Base-by-base conservation (phyloP, 495 filamentous ascomycete species). In the Podospora pseudocomata region DNA sequence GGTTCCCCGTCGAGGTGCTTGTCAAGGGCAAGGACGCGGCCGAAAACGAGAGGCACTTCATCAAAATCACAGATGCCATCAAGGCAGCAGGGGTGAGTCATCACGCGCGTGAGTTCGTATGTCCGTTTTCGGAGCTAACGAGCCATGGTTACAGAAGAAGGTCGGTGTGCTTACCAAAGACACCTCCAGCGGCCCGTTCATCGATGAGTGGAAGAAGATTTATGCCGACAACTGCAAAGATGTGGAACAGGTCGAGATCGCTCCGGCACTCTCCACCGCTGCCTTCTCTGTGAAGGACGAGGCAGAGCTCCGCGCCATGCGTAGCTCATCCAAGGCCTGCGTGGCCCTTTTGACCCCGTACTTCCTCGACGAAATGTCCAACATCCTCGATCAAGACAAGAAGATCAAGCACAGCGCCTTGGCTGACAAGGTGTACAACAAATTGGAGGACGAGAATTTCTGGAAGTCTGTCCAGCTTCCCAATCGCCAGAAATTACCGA, bases 291-390 rank as follows among this genome's bases (percentile, higher is more conserved):
- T 97, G 68, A 99, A 99, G 79, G 96, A 97, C 78, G 94, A 97
- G 67, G 89, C 90, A 69, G 95, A 99, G 78, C 81, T 99, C 84
- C 93, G 96, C 57, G 88, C 90, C 1, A 97, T 98, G 85, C 88
- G 96, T 58, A 94, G 92, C 72, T 92, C 95, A 3, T 96, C 95
- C 16, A 88, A 94, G 73, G 94, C 94, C 34, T 96, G 93, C 69
- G 93, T 94, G 67, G 93, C 92, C 56, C 82, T 97, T 44, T 92
- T 98, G 87, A 91, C 91, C 26, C 91, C 92, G 65, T 98, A 93
- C 78, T 97, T 97, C 76, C 88, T 97, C 65, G 96, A 98, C 76
- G 92, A 97, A 76, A 97, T 99, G 93, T 97, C 94, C 56, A 89
- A 89, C 68, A 87, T 97, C 62, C 86, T 99, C 66, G 95, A 99